Conservation (phyloP, 345 rosid species). For the Eucalyptus pumila region DNA sequence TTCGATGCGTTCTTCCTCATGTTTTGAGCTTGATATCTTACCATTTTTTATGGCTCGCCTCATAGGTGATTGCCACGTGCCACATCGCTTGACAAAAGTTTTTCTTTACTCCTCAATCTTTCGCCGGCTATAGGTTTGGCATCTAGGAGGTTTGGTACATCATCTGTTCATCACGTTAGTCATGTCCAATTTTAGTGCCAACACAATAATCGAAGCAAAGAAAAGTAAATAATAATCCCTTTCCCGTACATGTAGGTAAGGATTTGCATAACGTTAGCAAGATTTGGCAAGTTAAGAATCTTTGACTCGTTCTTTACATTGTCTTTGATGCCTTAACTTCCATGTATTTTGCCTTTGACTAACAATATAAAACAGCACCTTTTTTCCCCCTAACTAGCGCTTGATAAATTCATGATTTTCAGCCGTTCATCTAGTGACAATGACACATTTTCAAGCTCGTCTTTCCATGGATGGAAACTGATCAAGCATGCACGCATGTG, state of each 20-base stretch:
- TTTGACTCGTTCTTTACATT: neutral
- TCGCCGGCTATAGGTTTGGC: neutral
- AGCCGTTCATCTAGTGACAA: neutral
- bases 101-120: neutral
- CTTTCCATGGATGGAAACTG: neutral
- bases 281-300: neutral
- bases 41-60: neutral
- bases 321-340: neutral
- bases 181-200: neutral
- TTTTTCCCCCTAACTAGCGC: neutral
- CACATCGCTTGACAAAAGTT: neutral
- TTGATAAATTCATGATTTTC: neutral
- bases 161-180: neutral
- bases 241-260: neutral
- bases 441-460: neutral
- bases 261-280: neutral
- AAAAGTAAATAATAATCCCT: neutral
- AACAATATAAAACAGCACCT: neutral
- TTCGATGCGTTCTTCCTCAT: neutral
- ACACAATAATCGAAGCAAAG: neutral
- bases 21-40: neutral
- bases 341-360: neutral
- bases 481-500: neutral
- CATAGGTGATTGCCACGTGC: neutral
- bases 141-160: neutral